Percentiles rank a stretch among this genome's conserved stretches.
These are phyloP conservation scores for Isatis tinctoria DNA, from an alignment of 345 rosid species.

Conservation along the genomic window DNA sequence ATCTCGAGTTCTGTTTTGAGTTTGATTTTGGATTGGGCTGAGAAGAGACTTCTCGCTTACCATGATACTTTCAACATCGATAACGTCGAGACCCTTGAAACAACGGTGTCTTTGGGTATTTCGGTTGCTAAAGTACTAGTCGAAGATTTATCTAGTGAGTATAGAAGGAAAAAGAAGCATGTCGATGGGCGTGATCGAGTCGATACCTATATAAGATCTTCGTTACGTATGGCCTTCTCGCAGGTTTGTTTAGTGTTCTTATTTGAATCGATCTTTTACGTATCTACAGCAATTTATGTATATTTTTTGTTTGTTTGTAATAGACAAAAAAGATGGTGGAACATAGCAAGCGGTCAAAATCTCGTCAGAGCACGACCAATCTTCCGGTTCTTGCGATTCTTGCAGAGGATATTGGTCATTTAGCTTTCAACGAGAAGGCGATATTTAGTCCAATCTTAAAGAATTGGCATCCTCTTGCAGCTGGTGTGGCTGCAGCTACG, in stretches of 20 bases:
- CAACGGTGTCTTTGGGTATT: slow-evolving; percentile 61
- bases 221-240: slow-evolving; percentile 64
- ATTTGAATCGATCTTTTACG: not conserved
- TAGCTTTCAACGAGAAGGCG: slow-evolving; percentile 77
- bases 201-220: slow-evolving; percentile 79
- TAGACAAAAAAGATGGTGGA: slow-evolving; percentile 75
- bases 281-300: not conserved
- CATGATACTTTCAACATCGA: slow-evolving; percentile 70
- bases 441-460: slow-evolving; percentile 83
- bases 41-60: slow-evolving; percentile 74
- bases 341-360: slow-evolving; percentile 52
- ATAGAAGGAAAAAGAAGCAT: slow-evolving; percentile 54
- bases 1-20: slow-evolving; percentile 55
- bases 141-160: slow-evolving; percentile 64
- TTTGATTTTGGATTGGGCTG: slow-evolving; percentile 72
- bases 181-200: slow-evolving; percentile 54
- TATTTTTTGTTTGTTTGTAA: slow-evolving; percentile 4
- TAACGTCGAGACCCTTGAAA: slow-evolving; percentile 67
- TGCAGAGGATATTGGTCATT: slow-evolving; percentile 72
- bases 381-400: slow-evolving; percentile 83
- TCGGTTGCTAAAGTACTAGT: slow-evolving; percentile 62
- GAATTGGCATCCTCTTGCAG: slow-evolving; percentile 93
- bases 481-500: slow-evolving; percentile 93
- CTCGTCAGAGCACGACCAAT: slow-evolving; percentile 45
- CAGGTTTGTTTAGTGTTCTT: slow-evolving; percentile 47